Percentiles rank a stretch among this genome's conserved stretches.
Evolutionary conservation across 371 early-diverging fungal species (phyloP).

Genomic region (Apophysomyces ossiformis): DNA sequence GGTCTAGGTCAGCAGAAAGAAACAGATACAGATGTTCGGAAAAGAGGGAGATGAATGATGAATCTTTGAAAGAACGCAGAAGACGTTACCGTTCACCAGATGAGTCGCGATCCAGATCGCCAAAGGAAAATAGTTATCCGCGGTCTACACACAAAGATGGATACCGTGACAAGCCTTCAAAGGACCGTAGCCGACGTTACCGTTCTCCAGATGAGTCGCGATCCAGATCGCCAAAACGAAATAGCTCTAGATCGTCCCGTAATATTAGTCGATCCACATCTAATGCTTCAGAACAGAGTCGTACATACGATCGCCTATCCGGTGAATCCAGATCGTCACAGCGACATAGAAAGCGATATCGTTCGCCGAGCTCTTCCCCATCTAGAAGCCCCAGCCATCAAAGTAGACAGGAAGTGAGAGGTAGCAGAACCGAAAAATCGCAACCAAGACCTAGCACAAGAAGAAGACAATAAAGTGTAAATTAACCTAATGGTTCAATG

Average conservation of each 20-base stretch:
- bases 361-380: neutral
- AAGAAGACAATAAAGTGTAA: neutral
- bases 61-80: slow-evolving; percentile 5
- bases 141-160: too few relatives aligned
- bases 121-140: neutral
- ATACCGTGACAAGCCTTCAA: neutral
- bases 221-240: slow-evolving; percentile 16
- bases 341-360: neutral
- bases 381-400: neutral
- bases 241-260: neutral
- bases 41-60: too few relatives aligned
- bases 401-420: neutral
- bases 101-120: slow-evolving; percentile 19
- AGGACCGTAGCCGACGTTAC: slow-evolving; percentile 12
- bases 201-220: slow-evolving; percentile 10
- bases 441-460: neutral
- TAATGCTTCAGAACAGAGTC: neutral
- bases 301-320: neutral
- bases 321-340: neutral
- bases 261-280: slow-evolving; percentile 13
- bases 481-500: neutral
- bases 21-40: neutral
- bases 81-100: slow-evolving; percentile 19
- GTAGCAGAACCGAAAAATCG: neutral
- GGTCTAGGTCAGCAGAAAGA: slow-evolving; percentile 17